These are phyloP conservation scores for Cardamine resedifolia DNA, from an alignment of 345 rosid species.

Conservation along the genomic window DNA sequence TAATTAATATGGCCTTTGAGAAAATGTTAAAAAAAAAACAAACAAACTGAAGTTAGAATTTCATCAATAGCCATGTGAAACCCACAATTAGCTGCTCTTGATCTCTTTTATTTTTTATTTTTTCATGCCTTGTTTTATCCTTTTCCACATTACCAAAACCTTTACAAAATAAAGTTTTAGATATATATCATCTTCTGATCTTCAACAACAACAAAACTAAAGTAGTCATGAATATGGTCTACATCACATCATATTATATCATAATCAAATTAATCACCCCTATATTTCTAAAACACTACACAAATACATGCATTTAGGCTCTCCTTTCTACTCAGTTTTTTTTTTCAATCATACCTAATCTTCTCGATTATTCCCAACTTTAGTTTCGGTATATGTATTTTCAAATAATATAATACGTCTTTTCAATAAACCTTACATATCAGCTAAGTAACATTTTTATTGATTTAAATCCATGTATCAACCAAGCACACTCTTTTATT, in stretches of 20 bases:
- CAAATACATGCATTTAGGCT: conserved; percentile 45
- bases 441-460: neutral
- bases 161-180: conserved; percentile 13
- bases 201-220: conserved; percentile 31
- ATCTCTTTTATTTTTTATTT: neutral
- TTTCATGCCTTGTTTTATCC: neutral
- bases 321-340: conserved; percentile 24
- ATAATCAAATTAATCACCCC: conserved; percentile 44
- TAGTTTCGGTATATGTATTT: conserved; percentile 5
- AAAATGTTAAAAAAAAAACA: neutral
- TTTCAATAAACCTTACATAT: neutral
- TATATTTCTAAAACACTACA: conserved; percentile 37
- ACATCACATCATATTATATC: conserved; percentile 42
- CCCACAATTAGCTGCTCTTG: neutral
- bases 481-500: neutral
- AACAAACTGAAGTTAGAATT: neutral
- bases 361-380: conserved; percentile 21
- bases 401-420: neutral
- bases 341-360: conserved; percentile 41
- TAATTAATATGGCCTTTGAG: neutral
- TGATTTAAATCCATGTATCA: neutral
- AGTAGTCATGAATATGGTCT: conserved; percentile 33
- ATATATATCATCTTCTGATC: conserved; percentile 20
- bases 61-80: conserved; percentile 13
- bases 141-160: neutral